Evolutionary conservation across 768 basidiomycete genomes (phyloP).

Genomic region (Tricholoma sp.): DNA sequence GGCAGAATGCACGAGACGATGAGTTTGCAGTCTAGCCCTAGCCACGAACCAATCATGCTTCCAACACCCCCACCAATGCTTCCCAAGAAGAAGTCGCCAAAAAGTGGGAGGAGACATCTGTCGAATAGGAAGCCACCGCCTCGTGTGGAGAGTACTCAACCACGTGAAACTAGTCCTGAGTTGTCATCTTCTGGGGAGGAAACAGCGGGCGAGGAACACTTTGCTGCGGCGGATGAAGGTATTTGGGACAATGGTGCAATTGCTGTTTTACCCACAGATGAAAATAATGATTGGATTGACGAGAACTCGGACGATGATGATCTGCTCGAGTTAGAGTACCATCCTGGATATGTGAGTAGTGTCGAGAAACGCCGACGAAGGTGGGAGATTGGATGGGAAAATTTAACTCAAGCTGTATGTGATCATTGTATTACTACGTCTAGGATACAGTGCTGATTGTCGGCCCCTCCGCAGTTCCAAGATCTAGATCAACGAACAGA

Average conservation of each 20-base stretch:
- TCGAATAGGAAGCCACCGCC: slow-evolving; percentile 58
- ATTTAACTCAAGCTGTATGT: slow-evolving; percentile 64
- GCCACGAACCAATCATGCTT: slow-evolving; percentile 57
- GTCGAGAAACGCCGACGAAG: slow-evolving; percentile 61
- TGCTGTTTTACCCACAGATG: slow-evolving; percentile 28
- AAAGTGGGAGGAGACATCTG: slow-evolving; percentile 19
- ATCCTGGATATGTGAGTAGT: slow-evolving; percentile 64
- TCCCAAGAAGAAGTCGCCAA: slow-evolving; percentile 32
- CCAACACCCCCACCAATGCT: slow-evolving; percentile 46
- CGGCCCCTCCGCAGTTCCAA: slow-evolving; percentile 51
- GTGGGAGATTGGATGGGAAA: slow-evolving; percentile 77
- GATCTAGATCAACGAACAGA: slow-evolving; percentile 77
- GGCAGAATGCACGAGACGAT: slow-evolving; percentile 39
- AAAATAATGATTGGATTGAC: slow-evolving; percentile 63
- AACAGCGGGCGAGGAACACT: slow-evolving; percentile 62
- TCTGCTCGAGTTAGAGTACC: slow-evolving; percentile 69
- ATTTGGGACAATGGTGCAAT: slow-evolving; percentile 27
- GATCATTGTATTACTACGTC: neutral
- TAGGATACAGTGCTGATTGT: neutral
- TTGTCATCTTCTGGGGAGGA: slow-evolving; percentile 72
- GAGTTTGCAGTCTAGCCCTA: slow-evolving; percentile 69
- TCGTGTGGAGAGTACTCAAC: slow-evolving; percentile 78
- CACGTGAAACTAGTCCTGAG: slow-evolving; percentile 77
- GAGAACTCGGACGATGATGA: slow-evolving; percentile 72
- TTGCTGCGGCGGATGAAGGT: slow-evolving; percentile 35